Conservation (phyloP, 257 asterid genomes). For the Capsicum pubescens region DNA sequence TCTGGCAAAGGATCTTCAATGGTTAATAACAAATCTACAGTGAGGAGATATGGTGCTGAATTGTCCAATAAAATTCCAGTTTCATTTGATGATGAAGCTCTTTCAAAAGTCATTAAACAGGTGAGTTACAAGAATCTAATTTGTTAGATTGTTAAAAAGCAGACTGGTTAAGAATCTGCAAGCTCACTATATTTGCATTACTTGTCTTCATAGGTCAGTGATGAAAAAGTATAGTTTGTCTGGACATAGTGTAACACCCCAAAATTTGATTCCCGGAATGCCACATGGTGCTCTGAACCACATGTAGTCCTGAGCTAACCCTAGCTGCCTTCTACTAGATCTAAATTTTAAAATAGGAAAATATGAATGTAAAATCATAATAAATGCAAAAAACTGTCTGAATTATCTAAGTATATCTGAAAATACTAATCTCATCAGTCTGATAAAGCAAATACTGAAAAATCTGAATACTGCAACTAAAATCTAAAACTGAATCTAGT, state of each 20-base stretch:
- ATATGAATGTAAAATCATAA: no score
- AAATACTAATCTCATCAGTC: no score
- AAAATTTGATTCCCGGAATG: no score
- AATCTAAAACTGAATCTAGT: no score
- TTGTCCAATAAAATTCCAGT: slow-evolving; percentile 79
- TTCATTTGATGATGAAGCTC: slow-evolving; percentile 85
- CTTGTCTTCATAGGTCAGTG: slow-evolving; percentile 58
- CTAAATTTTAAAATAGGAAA: no score
- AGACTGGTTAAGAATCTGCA: slow-evolving; percentile 10
- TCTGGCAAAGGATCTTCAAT: slow-evolving; percentile 81
- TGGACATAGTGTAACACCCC: slow-evolving; percentile 49
- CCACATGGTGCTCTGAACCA: no score
- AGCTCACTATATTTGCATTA: slow-evolving; percentile 22
- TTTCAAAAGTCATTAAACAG: slow-evolving; percentile 86
- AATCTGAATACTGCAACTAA: no score
- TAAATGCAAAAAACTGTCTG: no score
- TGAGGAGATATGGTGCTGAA: slow-evolving; percentile 83
- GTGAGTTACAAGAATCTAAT: slow-evolving; percentile 41
- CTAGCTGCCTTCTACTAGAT: no score
- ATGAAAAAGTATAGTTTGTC: slow-evolving; percentile 70
- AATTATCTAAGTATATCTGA: no score
- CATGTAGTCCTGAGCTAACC: no score
- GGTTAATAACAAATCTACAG: slow-evolving; percentile 62
- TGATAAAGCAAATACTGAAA: no score
- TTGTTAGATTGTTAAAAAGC: neutral